These are phyloP conservation scores for Termitomyces sp. DNA, from an alignment of 768 basidiomycete genomes.

Conservation along the genomic window DNA sequence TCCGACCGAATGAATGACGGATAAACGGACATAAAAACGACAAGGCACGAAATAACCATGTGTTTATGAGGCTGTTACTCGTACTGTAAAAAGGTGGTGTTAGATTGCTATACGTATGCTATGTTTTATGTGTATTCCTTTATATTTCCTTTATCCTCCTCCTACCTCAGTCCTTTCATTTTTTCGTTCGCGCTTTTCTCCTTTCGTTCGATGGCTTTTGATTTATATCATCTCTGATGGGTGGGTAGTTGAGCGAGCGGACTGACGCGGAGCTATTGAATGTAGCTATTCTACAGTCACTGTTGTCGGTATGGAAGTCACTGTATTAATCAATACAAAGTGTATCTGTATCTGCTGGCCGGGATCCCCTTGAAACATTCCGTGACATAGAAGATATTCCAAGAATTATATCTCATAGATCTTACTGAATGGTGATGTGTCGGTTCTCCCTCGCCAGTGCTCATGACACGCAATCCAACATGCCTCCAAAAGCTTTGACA, in stretches of 20 bases:
- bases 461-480: no score
- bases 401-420: no score
- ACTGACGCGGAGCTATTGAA: background rate
- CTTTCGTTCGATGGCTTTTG: background rate
- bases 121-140: slow-evolving; percentile 15
- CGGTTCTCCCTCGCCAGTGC: no score
- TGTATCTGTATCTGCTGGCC: slow-evolving; percentile 7
- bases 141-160: slow-evolving; percentile 1
- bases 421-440: no score
- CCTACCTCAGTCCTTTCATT: background rate
- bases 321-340: slow-evolving; percentile 6
- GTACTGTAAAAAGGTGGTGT: slow-evolving; percentile 3
- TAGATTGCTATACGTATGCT: slow-evolving; percentile 14
- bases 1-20: background rate
- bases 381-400: no score
- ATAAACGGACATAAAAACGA: slow-evolving; percentile 1
- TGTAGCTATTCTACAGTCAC: background rate
- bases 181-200: background rate
- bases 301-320: background rate
- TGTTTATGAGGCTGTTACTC: slow-evolving; percentile 7
- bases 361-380: no score
- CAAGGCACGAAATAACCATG: slow-evolving; percentile 11
- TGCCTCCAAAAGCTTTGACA: no score
- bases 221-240: background rate
- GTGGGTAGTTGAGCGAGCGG: background rate